Base-by-base conservation (phyloP, 2,329 filamentous ascomycete species). In the Phialophora tarda region DNA sequence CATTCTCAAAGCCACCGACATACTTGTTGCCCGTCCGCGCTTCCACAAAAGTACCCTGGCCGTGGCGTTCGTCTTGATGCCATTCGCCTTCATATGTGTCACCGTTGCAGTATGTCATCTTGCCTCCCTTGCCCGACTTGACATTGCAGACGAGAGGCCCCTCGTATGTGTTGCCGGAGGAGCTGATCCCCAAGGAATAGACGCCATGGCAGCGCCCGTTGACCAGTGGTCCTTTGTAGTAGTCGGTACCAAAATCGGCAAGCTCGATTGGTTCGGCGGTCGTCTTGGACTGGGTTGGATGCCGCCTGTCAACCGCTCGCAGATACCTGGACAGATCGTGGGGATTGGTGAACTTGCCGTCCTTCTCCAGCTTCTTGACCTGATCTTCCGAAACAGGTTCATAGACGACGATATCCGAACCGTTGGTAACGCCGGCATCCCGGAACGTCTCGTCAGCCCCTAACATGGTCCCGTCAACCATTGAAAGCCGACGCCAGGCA, bases 1-100 rank as follows among this genome's bases (percentile, higher is more conserved):
- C 85, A 63, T 85, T 81, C 70, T 84, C 82, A 80, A 86, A 89
- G 23, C 84, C 85, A 28, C 87, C 87, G 14, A 84, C 83, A 69
- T 86, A 88, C 50, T 84, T 85, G 73, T 88, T 88, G 55, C 85
- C 85, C 0, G 84, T 87, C 55, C 82, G 79, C 34, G 79, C 80
- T 70, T 88, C 84, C 34, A 85, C 78, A 65, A 84, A 85, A 1
- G 82, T 85, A 32, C 86, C 86, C 26, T 84, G 81, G 3, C 86
- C 86, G 69, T 88, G 83, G 28, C 77, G 78, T 50, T 80, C 75
- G 69, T 81, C 79, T 26, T 81, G 77, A 28, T 75, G 71, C 81
- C 81, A 83, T 63, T 80, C 79, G 12, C 81, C 81, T 11, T 79
- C 76, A 67, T 83, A 84, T 5, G 76, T 79, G 65, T 84, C 82